These are phyloP conservation scores for Apiospora phragmitis DNA, from an alignment of 2,329 filamentous ascomycete species.

Conservation along the genomic window DNA sequence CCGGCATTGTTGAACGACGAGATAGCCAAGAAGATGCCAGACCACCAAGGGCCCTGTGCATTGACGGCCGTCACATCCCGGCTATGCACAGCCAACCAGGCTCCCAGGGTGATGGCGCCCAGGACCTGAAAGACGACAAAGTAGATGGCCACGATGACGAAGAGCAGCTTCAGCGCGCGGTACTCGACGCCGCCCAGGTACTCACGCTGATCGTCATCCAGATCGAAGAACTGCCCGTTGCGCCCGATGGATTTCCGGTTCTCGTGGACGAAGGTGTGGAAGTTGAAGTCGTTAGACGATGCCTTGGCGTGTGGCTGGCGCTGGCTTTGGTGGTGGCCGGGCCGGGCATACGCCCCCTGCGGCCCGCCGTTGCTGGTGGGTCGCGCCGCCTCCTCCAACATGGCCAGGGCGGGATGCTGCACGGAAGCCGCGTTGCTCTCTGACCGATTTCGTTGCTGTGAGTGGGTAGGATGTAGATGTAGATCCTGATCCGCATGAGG, in stretches of 20 bases:
- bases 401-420: neutral
- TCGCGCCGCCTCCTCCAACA: neutral
- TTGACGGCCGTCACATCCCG: slow-evolving; percentile 51
- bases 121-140: slow-evolving; percentile 50
- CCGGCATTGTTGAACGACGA: slow-evolving; percentile 74
- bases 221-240: slow-evolving; percentile 56
- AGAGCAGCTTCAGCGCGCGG: slow-evolving; percentile 59
- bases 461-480: slow-evolving; percentile 13
- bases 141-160: slow-evolving; percentile 61
- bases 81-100: slow-evolving; percentile 57
- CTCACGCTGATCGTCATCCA: slow-evolving; percentile 54
- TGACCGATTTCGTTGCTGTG: neutral
- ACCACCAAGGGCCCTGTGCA: slow-evolving; percentile 67
- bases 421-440: neutral
- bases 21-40: slow-evolving; percentile 66
- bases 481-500: neutral
- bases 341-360: slow-evolving; percentile 18
- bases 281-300: slow-evolving; percentile 22
- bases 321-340: neutral
- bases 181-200: slow-evolving; percentile 65
- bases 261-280: slow-evolving; percentile 29
- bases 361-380: slow-evolving; percentile 20
- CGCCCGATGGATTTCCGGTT: slow-evolving; percentile 30
- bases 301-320: slow-evolving; percentile 17
- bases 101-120: slow-evolving; percentile 49